Percentiles rank a stretch among this genome's conserved stretches.
Evolutionary conservation across 2,329 filamentous ascomycete species (phyloP).

Genomic region (Elsinoe arachidis): DNA sequence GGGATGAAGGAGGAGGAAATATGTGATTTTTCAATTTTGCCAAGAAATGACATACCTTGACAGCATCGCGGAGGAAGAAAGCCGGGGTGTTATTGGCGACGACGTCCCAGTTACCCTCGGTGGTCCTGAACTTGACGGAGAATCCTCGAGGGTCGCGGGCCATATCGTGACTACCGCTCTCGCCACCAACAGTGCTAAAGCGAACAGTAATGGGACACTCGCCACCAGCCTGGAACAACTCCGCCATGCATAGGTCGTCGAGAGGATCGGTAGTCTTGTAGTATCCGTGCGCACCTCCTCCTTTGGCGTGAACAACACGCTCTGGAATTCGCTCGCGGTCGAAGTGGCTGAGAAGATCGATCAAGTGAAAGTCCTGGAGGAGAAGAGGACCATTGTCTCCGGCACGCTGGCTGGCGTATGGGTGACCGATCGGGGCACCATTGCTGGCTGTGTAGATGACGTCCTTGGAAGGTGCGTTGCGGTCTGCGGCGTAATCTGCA

Average conservation of each 20-base stretch:
- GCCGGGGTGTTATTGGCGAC: conserved; percentile 67
- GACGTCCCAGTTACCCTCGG: conserved; percentile 66
- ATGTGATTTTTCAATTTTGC: too few species aligned
- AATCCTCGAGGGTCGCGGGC: conserved; percentile 67
- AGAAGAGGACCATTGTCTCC: conserved; percentile 52
- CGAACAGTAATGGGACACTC: conserved; percentile 58
- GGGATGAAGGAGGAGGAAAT: too few species aligned
- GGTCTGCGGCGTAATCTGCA: conserved; percentile 38
- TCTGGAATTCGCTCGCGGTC: conserved; percentile 44
- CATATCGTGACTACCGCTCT: conserved; percentile 62
- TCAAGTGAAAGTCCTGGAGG: conserved; percentile 44
- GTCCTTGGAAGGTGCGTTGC: conserved; percentile 35
- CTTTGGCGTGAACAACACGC: conserved; percentile 44
- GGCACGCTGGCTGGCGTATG: conserved; percentile 48
- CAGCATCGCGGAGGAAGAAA: conserved; percentile 64
- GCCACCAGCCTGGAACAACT: conserved; percentile 54
- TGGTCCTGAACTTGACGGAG: conserved; percentile 63
- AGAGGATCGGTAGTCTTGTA: conserved; percentile 40
- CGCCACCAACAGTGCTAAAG: conserved; percentile 69
- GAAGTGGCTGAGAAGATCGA: conserved; percentile 43
- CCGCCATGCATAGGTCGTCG: conserved; percentile 38
- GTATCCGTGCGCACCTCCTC: conserved; percentile 40
- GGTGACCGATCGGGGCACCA: conserved; percentile 43
- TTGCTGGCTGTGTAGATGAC: conserved; percentile 49
- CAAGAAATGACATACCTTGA: conserved; percentile 37